Evolutionary conservation across 1,284 basidiomycete species (phyloP), one percentile per base, ranked within the genome.

Genomic region (Rhodotorula sp.): DNA sequence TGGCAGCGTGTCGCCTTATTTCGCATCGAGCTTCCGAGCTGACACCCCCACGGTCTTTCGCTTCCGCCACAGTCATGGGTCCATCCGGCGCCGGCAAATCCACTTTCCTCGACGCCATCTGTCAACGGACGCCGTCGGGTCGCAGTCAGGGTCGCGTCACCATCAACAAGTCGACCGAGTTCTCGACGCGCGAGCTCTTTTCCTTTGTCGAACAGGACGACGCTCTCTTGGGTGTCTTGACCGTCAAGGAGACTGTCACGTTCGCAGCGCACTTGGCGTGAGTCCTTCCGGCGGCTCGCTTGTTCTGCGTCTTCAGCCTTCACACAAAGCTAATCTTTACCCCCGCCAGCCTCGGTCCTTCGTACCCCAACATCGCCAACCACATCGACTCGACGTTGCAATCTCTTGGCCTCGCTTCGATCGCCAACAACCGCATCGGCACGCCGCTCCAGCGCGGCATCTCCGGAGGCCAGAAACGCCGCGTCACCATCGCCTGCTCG

Each of bases 161-260:
- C 14, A 24, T 67, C 26, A 61, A 66, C 53, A 64, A 66, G 18
- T 20, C 56, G 2, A 60, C 26, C 48, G 17, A 74, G 60, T 71
- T 74, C 29, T 60, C 62, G 20, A 53, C 44, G 46, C 42, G 48
- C 44, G 68, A 70, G 6, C 24, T 76, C 42, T 68, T 73, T 3
- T 77, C 79, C 17, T 83, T 80, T 57, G 82, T 83, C 53, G 82
- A 82, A 68, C 82, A 83, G 68, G 76, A 80, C n/a, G 82, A 83
- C 66, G 75, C 79, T 8, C 71, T 83, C 3, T 74, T 81, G 29
- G 82, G 82, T 46, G 80, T 80, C 3, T 74, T 83, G 4, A 82
- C 82, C 0, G 81, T 81, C 2, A 68, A 78, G 4, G 81, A 83
- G 67, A 82, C 80, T 3, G 64, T 82, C 54, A 63, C 68, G 17